Conservation (phyloP, 352 stramenopile genomes). For the Pythium monospermum region DNA sequence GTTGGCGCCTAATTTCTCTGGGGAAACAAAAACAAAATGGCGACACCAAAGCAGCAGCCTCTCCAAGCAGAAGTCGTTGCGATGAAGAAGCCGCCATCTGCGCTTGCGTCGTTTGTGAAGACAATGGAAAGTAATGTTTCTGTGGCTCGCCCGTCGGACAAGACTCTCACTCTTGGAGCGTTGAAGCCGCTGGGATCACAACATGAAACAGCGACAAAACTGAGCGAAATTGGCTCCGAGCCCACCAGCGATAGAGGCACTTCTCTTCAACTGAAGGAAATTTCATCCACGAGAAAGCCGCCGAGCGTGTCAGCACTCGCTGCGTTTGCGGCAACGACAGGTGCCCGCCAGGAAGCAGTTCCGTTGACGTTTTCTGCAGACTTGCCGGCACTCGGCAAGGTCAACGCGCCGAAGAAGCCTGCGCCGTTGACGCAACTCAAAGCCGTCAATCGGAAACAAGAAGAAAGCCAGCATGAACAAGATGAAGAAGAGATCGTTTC, state of each 20-base stretch:
- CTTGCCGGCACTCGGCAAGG: too few species aligned
- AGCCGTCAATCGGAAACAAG: too few species aligned
- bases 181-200: constrained; percentile 4
- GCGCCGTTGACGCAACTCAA: too few species aligned
- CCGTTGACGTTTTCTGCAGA: too few species aligned
- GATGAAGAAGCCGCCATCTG: neutral
- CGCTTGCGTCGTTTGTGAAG: constrained; percentile 11
- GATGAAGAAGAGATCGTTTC: neutral
- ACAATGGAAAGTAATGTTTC: neutral
- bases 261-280: neutral
- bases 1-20: too few species aligned
- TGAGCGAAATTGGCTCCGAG: too few species aligned
- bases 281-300: neutral
- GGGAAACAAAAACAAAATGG: neutral
- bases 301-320: constrained; percentile 6
- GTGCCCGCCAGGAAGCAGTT: too few species aligned
- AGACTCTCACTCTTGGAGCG: neutral
- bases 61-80: neutral
- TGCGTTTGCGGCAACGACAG: constrained; percentile 9
- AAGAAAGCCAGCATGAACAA: neutral
- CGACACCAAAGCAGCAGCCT: constrained; percentile 1
- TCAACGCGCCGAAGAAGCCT: too few species aligned
- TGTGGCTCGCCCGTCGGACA: too few species aligned
- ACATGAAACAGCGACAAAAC: neutral
- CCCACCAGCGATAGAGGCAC: neutral